Percentiles rank a stretch among this genome's conserved stretches.
These are phyloP conservation scores for Stylonectria norvegica DNA, from an alignment of 2,329 filamentous ascomycete species.

Conservation along the genomic window DNA sequence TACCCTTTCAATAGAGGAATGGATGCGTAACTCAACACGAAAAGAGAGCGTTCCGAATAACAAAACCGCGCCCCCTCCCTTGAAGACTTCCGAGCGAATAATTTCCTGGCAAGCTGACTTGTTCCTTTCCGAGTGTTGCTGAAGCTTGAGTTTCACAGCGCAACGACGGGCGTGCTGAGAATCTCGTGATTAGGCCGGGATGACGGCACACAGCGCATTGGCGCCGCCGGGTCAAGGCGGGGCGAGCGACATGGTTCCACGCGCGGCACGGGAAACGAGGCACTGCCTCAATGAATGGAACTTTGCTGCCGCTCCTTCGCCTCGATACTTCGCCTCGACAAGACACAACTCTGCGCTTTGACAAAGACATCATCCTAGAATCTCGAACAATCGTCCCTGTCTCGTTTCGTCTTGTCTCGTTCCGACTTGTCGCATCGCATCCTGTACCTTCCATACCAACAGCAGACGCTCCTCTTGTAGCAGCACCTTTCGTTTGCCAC, in stretches of 20 bases:
- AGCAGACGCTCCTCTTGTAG: too few relatives aligned
- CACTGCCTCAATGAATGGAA: slow-evolving; percentile 22
- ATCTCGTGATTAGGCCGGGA: slow-evolving; percentile 17
- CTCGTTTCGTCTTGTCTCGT: too few relatives aligned
- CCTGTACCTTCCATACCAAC: too few relatives aligned
- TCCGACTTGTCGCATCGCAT: too few relatives aligned
- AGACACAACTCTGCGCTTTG: too few relatives aligned
- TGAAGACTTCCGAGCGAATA: background rate
- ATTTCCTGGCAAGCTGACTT: too few relatives aligned
- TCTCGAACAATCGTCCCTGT: too few relatives aligned
- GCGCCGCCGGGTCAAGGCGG: slow-evolving; percentile 8
- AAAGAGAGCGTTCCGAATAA: too few relatives aligned
- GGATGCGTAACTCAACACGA: background rate
- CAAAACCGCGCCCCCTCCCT: too few relatives aligned
- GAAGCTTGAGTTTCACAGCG: background rate
- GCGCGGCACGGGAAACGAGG: slow-evolving; percentile 12
- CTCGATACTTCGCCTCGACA: too few relatives aligned
- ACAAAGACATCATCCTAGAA: too few relatives aligned
- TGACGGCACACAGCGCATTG: slow-evolving; percentile 8
- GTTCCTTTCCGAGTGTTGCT: background rate
- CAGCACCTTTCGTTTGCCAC: too few relatives aligned
- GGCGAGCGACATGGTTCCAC: slow-evolving; percentile 6
- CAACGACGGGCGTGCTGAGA: background rate
- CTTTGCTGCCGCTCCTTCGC: slow-evolving; percentile 9
- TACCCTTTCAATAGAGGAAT: background rate